phyloP scores from a whole-genome alignment of 1,139 yeast species.

The Yamadazyma dushanensis region DNA sequence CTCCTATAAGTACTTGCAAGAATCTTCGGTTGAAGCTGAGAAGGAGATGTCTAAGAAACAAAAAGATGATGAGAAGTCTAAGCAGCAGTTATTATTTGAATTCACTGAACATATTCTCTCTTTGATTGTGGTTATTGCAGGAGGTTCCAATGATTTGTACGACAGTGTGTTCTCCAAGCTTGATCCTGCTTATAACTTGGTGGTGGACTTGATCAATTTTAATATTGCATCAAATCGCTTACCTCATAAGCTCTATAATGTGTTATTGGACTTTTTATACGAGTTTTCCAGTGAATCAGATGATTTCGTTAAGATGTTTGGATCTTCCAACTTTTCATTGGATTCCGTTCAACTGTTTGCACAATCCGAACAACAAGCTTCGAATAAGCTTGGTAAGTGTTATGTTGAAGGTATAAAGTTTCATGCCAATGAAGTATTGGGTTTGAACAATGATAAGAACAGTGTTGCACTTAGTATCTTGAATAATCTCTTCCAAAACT shows the following conservation, averaged over 20 bases:
- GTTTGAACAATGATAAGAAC: constrained; percentile 20
- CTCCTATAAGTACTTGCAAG: constrained; percentile 47
- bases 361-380: constrained; percentile 17
- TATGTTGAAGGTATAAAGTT: constrained; percentile 62
- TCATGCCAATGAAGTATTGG: constrained; percentile 53
- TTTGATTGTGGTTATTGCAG: constrained; percentile 64
- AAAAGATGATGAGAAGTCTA: constrained; percentile 38
- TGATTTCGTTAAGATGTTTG: constrained; percentile 48
- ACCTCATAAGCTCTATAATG: constrained; percentile 46
- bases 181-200: constrained; percentile 40
- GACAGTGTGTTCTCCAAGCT: constrained; percentile 48
- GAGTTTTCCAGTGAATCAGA: constrained; percentile 66
- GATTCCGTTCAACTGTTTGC: constrained; percentile 13
- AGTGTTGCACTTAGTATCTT: constrained; percentile 25
- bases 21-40: constrained; percentile 12
- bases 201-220: constrained; percentile 42
- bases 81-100: constrained; percentile 54
- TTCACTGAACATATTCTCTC: constrained; percentile 75
- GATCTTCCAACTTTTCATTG: constrained; percentile 10
- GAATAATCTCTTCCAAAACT: constrained; percentile 24
- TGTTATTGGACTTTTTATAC: constrained; percentile 61
- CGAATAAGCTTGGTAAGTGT: constrained; percentile 47
- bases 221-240: constrained; percentile 27
- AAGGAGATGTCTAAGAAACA: constrained; percentile 23
- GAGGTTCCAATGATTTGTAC: constrained; percentile 62